phyloP scores from a whole-genome alignment of 202 grass and related monocot species.

The Setaria italica region DNA sequence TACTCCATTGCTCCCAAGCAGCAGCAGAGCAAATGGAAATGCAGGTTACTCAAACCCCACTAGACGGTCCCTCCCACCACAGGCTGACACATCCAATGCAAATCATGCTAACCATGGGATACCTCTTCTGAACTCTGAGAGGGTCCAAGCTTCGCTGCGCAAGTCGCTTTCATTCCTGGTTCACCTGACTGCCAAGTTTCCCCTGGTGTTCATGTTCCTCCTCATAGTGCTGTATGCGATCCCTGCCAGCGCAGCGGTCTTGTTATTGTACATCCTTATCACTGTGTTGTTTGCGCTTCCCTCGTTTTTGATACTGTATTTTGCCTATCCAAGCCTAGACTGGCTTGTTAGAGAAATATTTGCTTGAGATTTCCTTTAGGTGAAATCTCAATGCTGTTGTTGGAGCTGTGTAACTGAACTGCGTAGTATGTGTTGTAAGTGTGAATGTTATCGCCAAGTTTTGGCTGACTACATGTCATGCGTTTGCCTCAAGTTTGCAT shows the following conservation, averaged over 20 bases:
- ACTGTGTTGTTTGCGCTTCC: constrained; percentile 77
- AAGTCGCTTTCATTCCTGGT: constrained; percentile 74
- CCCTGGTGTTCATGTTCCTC: constrained; percentile 78
- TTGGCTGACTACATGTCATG: constrained; percentile 1
- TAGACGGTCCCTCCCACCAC: constrained; percentile 28
- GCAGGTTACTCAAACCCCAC: constrained; percentile 33
- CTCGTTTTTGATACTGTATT: constrained; percentile 84
- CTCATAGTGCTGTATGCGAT: constrained; percentile 93
- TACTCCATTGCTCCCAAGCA: constrained; percentile 42
- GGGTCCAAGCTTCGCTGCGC: constrained; percentile 62
- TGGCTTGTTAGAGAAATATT: constrained; percentile 89
- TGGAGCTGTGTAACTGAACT: constrained; percentile 29
- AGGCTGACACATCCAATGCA: constrained; percentile 31
- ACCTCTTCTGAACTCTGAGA: constrained; percentile 59
- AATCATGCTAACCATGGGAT: constrained; percentile 17
- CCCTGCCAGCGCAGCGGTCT: constrained; percentile 70
- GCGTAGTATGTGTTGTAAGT: constrained; percentile 22
- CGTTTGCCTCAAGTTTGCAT: neutral
- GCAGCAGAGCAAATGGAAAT: constrained; percentile 44
- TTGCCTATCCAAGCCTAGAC: constrained; percentile 82
- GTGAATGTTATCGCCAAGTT: neutral
- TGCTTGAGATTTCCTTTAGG: constrained; percentile 55
- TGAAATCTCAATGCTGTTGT: neutral
- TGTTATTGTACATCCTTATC: constrained; percentile 71
- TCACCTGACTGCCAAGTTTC: constrained; percentile 81